These are phyloP conservation scores for Hydrangea macrophylla DNA, from an alignment of 148 eudicot species.

Conservation along the genomic window DNA sequence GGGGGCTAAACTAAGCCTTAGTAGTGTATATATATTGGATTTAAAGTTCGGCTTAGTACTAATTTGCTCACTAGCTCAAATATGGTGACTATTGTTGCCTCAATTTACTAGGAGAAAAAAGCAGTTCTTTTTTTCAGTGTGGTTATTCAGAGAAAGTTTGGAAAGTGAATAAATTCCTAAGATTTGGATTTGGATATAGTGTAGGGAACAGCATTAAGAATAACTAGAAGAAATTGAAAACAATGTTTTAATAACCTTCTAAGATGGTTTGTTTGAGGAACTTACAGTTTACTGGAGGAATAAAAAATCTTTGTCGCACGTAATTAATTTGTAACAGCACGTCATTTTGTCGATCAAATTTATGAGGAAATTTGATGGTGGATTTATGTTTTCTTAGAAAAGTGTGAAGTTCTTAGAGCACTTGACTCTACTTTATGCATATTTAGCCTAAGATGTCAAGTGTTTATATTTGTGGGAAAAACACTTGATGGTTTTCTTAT, in stretches of 20 bases:
- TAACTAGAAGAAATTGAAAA: background rate
- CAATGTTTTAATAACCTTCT: background rate
- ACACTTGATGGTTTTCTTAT: too few relatives aligned
- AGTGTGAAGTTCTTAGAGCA: background rate
- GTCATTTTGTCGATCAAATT: background rate
- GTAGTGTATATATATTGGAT: too few relatives aligned
- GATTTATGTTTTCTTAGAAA: background rate
- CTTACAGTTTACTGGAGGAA: too few relatives aligned
- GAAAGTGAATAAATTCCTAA: background rate
- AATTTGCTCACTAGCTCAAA: too few relatives aligned
- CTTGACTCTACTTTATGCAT: too few relatives aligned
- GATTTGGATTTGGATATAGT: background rate
- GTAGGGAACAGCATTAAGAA: background rate
- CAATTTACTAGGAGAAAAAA: background rate
- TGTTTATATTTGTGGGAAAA: too few relatives aligned
- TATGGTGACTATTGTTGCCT: too few relatives aligned
- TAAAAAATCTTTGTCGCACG: too few relatives aligned
- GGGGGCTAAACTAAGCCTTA: too few relatives aligned
- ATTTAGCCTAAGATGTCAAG: too few relatives aligned
- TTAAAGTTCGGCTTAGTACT: too few relatives aligned
- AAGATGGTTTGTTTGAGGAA: background rate
- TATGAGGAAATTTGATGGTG: background rate
- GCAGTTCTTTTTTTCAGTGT: background rate
- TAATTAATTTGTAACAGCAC: too few relatives aligned
- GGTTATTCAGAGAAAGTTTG: conserved; percentile 3